phyloP scores from a whole-genome alignment of 495 filamentous ascomycete genomes.

The Penicillium silybi region DNA sequence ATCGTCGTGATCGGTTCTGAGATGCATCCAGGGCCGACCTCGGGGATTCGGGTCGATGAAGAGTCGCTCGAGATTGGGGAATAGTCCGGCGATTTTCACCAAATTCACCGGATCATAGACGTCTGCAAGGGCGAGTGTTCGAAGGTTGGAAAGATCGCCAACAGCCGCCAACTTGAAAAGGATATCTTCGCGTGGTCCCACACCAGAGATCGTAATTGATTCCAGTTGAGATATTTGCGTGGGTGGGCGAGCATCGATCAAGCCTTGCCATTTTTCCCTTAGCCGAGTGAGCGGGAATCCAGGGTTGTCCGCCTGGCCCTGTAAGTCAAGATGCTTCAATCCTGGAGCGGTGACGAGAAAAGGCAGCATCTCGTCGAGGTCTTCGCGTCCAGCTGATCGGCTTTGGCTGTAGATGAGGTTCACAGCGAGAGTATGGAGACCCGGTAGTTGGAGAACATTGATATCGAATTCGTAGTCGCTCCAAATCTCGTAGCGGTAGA shows the following conservation, averaged over 20 bases:
- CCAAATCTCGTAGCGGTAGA: not conserved
- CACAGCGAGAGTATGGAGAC: too few species aligned
- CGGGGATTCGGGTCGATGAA: not conserved
- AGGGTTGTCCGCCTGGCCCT: not conserved
- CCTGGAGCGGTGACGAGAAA: not conserved
- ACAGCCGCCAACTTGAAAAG: not conserved
- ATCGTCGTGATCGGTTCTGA: not conserved
- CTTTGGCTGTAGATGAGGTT: not conserved
- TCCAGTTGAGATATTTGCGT: not conserved
- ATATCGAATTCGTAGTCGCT: not conserved
- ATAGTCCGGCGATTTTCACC: not conserved
- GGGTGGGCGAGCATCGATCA: not conserved
- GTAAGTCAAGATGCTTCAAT: not conserved
- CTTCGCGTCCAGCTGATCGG: not conserved
- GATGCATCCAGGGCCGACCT: not conserved
- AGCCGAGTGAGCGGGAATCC: not conserved
- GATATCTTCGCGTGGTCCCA: not conserved
- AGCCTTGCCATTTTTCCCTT: not conserved
- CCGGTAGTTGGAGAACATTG: not conserved
- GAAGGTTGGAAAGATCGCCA: constrained; percentile 5
- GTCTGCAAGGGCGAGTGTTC: not conserved
- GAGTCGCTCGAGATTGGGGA: constrained; percentile 10
- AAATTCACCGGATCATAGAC: not conserved
- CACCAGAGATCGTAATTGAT: not conserved
- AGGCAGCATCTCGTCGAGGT: constrained; percentile 2